Evolutionary conservation across 768 basidiomycete genomes (phyloP).

Genomic region (Russula compacta): DNA sequence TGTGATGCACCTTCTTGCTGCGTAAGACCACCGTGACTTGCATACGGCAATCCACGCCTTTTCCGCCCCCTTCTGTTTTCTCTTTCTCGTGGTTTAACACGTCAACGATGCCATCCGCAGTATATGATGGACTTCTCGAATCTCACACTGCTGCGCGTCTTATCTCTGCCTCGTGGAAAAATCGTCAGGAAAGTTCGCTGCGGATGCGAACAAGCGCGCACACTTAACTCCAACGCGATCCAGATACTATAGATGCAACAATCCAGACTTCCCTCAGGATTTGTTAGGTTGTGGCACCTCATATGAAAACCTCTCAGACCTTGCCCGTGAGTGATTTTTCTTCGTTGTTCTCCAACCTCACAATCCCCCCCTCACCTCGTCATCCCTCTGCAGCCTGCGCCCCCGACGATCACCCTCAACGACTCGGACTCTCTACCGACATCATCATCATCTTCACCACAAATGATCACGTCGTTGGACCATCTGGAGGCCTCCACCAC

Average conservation of each 20-base stretch:
- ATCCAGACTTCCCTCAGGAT: neutral
- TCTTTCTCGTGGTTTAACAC: neutral
- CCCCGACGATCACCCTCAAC: neutral
- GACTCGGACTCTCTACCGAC: neutral
- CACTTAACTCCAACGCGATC: neutral
- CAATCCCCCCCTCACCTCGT: neutral
- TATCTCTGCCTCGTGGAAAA: neutral
- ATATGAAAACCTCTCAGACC: neutral
- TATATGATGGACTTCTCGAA: neutral
- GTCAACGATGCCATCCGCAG: slow-evolving; percentile 1
- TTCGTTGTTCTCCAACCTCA: neutral
- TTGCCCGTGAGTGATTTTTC: neutral
- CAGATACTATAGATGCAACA: neutral
- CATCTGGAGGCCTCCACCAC: neutral
- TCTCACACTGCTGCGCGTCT: neutral
- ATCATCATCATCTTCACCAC: neutral
- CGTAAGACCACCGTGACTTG: too few relatives aligned
- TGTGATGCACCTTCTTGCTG: neutral
- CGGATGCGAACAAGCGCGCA: slow-evolving; percentile 1
- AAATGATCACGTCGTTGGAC: neutral
- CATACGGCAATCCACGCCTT: too few relatives aligned
- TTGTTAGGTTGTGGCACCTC: slow-evolving; percentile 6
- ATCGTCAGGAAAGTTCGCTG: neutral
- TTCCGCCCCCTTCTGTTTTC: too few relatives aligned
- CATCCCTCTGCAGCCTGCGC: neutral